phyloP scores from a whole-genome alignment of 345 rosid species.

The Streptanthus diversifolius region DNA sequence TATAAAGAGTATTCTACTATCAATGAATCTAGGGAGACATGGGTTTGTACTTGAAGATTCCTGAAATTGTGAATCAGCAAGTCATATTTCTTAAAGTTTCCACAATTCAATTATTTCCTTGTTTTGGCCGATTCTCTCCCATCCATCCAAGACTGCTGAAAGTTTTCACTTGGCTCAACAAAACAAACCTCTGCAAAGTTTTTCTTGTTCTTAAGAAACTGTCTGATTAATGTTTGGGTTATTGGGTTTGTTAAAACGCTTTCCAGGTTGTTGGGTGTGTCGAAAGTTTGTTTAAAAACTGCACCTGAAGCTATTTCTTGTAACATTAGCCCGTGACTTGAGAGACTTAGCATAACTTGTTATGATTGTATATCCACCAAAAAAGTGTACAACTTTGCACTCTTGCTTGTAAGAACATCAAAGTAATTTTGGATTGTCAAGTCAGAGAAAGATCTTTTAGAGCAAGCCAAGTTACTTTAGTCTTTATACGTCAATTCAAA shows the following conservation, averaged over 20 bases:
- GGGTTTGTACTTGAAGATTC: slow-evolving; percentile 22
- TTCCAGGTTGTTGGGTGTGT: neutral
- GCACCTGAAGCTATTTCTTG: slow-evolving; percentile 13
- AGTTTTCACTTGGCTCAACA: neutral
- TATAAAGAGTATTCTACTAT: neutral
- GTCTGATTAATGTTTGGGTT: neutral
- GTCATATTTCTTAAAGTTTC: slow-evolving; percentile 4
- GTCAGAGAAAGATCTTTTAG: slow-evolving; percentile 30
- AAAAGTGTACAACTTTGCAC: slow-evolving; percentile 25
- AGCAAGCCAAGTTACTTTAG: slow-evolving; percentile 27
- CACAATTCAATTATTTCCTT: slow-evolving; percentile 5
- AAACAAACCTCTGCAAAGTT: neutral
- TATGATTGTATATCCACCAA: slow-evolving; percentile 24
- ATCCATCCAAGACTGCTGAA: slow-evolving; percentile 3
- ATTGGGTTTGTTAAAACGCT: neutral
- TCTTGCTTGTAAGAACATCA: slow-evolving; percentile 34
- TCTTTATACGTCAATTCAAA: slow-evolving; percentile 26
- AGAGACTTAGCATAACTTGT: neutral
- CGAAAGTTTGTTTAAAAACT: neutral
- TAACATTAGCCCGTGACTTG: slow-evolving; percentile 23
- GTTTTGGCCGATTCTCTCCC: slow-evolving; percentile 15
- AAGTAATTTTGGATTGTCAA: slow-evolving; percentile 28
- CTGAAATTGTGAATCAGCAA: slow-evolving; percentile 14
- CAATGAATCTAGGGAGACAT: neutral
- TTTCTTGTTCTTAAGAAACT: neutral